These are phyloP conservation scores for Vaucheria bursata DNA, from an alignment of 352 stramenopile genomes.

Conservation along the genomic window DNA sequence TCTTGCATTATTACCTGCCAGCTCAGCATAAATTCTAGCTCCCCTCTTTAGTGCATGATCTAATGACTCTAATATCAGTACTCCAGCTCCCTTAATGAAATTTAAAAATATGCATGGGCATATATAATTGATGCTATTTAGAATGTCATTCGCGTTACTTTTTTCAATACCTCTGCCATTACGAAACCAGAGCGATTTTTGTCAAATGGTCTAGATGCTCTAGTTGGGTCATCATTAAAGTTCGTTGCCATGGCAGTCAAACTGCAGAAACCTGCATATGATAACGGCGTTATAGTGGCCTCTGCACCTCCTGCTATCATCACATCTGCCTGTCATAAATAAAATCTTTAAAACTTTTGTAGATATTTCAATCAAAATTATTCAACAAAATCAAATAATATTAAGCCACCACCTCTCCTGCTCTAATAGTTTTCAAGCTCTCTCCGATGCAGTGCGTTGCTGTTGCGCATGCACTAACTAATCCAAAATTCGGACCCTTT, in stretches of 20 bases:
- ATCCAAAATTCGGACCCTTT: conserved; percentile 87
- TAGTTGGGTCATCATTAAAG: conserved; percentile 29
- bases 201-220: conserved; percentile 90
- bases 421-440: conserved; percentile 59
- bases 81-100: conserved; percentile 56
- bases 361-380: conserved; percentile 8
- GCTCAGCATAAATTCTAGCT: conserved; percentile 74
- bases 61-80: conserved; percentile 62
- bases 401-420: conserved; percentile 2
- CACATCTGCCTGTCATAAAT: conserved; percentile 50
- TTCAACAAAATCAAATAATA: background rate
- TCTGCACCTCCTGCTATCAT: conserved; percentile 90
- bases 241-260: conserved; percentile 62
- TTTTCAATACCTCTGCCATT: conserved; percentile 83
- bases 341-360: background rate
- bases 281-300: conserved; percentile 82
- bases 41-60: conserved; percentile 84
- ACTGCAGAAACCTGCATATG: conserved; percentile 82
- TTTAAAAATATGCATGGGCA: background rate
- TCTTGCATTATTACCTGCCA: background rate
- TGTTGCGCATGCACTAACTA: conserved; percentile 86
- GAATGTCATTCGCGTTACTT: too few relatives aligned
- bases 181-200: conserved; percentile 85
- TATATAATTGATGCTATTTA: background rate
- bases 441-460: conserved; percentile 92